Percentiles rank a stretch among this genome's conserved stretches.
Conservation (phyloP, 345 rosid genomes). For the Salix exigua region DNA sequence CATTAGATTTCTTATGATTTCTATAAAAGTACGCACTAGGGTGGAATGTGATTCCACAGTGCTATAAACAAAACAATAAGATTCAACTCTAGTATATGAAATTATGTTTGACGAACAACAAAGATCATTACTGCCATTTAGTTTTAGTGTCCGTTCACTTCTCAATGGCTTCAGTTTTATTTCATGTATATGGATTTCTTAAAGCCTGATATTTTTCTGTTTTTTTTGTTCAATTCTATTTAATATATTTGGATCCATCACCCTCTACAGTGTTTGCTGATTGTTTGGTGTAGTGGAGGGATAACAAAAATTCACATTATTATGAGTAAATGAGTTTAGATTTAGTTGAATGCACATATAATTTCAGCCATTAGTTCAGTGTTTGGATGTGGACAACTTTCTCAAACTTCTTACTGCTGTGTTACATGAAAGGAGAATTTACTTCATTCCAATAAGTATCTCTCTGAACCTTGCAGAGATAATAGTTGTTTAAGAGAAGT, state of each 20-base stretch:
- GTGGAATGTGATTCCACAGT: too few relatives aligned
- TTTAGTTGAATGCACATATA: too few relatives aligned
- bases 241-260: conserved; percentile 53
- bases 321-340: neutral
- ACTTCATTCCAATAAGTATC: conserved; percentile 89
- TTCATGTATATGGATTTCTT: neutral
- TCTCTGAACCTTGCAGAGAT: conserved; percentile 1
- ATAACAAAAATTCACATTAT: neutral
- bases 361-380: conserved; percentile 39
- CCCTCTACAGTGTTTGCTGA: too few relatives aligned
- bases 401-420: conserved; percentile 84
- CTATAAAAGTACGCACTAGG: too few relatives aligned
- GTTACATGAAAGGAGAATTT: conserved; percentile 87
- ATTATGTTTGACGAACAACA: neutral
- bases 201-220: too few relatives aligned
- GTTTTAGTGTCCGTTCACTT: neutral
- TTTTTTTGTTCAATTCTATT: neutral
- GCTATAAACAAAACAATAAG: too few relatives aligned
- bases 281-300: conserved; percentile 3
- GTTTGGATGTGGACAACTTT: conserved; percentile 93
- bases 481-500: neutral
- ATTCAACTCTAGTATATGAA: neutral
- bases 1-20: neutral
- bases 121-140: neutral
- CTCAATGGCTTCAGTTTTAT: neutral